Base-by-base conservation (phyloP, 345 rosid genomes). In the Lumnitzera racemosa region DNA sequence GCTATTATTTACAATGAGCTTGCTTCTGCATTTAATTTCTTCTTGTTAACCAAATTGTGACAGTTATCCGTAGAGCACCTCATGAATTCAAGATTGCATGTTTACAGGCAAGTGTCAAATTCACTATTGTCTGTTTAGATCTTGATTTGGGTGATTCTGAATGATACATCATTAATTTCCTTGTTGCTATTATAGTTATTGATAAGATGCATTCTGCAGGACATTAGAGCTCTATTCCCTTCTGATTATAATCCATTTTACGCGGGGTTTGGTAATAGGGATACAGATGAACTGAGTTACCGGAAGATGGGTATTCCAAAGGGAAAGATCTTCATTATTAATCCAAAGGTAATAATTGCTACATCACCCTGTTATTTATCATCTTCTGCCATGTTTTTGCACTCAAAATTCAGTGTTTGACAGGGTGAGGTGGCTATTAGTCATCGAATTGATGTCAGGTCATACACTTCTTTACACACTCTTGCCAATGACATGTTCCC, bases 11-110 rank as follows among this genome's bases (percentile, higher is more conserved):
- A 47, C 48, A 56, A 24, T 12, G 16, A 14, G 36, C 47, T 11
- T 27, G 14, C 13, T 58, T 63, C 47, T 23, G 36, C 13, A 1
- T 24, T 24, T 43, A 14, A 23, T 47, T 15, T 46, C 50, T 17
- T 52, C 17, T 5, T 36, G 43, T 36, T 36, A 9, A 3, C 43
- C 43, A 36, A 36, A 36, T 9, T 36, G 43, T 77, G 71, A 54
- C 83, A 91, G 98, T 91, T 24, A 88, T 91, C 66, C 75, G 98
- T 78, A 83, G 96, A 74, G 91, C 98, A 24, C 98, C 98, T 48
- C 98, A 91, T 29, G 96, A 91, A 63, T 91, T 91, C 81, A 91
- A 91, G 76, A 91, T 91, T 47, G 96, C 96, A 5, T 91, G 98
- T 77, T 66, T 91, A 62, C 85, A 91, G 98, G 97, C 86, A 81